Percentiles rank a stretch among this genome's conserved stretches.
Evolutionary conservation across 2,329 filamentous ascomycete species (phyloP).

Genomic region (Trichoderma breve): DNA sequence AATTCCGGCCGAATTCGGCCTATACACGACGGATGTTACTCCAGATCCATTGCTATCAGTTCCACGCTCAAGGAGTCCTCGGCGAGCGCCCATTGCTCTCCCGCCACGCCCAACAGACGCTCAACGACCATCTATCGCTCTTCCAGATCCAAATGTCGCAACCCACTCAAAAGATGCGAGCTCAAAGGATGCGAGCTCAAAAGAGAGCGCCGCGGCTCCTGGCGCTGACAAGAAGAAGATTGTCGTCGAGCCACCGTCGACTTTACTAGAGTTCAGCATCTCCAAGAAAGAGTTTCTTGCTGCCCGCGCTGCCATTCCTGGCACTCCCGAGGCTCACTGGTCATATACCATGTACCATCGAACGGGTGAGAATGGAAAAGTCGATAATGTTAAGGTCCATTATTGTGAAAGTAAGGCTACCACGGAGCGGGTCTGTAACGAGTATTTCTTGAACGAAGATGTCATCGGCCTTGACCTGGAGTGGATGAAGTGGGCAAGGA

Average conservation of each 20-base stretch:
- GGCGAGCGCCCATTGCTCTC: background rate
- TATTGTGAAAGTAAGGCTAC: conserved; percentile 70
- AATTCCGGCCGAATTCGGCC: background rate
- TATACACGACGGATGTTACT: background rate
- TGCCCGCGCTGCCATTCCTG: conserved; percentile 47
- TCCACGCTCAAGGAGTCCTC: background rate
- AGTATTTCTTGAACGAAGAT: conserved; percentile 65
- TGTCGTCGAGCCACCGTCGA: conserved; percentile 27
- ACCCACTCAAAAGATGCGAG: background rate
- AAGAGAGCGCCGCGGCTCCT: background rate
- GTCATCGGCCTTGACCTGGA: conserved; percentile 89
- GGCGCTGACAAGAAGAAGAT: background rate
- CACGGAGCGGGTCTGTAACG: conserved; percentile 63
- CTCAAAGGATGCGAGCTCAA: background rate
- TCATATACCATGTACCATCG: conserved; percentile 65
- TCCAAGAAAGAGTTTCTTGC: conserved; percentile 33
- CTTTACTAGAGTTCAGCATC: conserved; percentile 33
- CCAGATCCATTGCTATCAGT: background rate
- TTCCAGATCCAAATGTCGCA: background rate
- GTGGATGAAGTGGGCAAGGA: conserved; percentile 62
- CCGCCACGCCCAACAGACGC: background rate
- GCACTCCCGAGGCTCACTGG: conserved; percentile 60
- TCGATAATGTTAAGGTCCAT: conserved; percentile 63
- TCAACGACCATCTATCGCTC: no score
- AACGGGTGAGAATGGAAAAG: conserved; percentile 39